A percentile compares a stretch with the other conserved stretches of the same genome.
Conservation (phyloP, 495 filamentous ascomycete genomes). For the Glonium stellatum region DNA sequence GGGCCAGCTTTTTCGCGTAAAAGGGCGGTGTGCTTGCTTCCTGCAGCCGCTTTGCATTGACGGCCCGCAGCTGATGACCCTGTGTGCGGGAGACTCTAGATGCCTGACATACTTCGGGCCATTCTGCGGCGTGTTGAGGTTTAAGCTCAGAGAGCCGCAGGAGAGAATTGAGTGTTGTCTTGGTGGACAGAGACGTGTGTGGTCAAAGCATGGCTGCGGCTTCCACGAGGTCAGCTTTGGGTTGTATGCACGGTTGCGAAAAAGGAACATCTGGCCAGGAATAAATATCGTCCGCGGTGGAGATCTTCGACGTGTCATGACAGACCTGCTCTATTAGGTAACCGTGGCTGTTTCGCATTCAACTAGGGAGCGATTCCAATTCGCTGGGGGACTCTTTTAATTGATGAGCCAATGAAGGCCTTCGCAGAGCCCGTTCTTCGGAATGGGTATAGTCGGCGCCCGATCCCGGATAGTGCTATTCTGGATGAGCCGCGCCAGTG, state of each 20-base stretch:
- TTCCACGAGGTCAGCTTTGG: neutral
- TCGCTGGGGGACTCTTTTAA: neutral
- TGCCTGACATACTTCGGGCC: neutral
- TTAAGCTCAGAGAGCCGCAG: no score
- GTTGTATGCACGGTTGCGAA: neutral
- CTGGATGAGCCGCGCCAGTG: no score
- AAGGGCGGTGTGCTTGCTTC: conserved; percentile 2
- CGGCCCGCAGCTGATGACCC: neutral
- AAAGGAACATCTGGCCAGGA: neutral
- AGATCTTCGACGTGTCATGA: conserved; percentile 1
- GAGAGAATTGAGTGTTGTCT: no score
- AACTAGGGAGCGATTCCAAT: neutral
- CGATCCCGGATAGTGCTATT: no score
- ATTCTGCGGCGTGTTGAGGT: neutral
- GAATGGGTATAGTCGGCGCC: no score
- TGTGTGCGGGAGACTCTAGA: neutral
- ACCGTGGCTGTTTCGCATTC: conserved; percentile 4
- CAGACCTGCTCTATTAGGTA: neutral
- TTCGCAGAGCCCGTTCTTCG: no score
- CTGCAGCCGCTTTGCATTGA: neutral
- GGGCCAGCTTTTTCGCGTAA: neutral
- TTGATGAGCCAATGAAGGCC: no score
- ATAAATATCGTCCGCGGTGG: neutral
- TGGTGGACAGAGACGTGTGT: neutral
- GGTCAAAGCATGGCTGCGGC: neutral